A percentile compares a stretch with the other conserved stretches of the same genome.
These are phyloP conservation scores for Suillus decipiens DNA, from an alignment of 768 basidiomycete genomes.

Conservation along the genomic window DNA sequence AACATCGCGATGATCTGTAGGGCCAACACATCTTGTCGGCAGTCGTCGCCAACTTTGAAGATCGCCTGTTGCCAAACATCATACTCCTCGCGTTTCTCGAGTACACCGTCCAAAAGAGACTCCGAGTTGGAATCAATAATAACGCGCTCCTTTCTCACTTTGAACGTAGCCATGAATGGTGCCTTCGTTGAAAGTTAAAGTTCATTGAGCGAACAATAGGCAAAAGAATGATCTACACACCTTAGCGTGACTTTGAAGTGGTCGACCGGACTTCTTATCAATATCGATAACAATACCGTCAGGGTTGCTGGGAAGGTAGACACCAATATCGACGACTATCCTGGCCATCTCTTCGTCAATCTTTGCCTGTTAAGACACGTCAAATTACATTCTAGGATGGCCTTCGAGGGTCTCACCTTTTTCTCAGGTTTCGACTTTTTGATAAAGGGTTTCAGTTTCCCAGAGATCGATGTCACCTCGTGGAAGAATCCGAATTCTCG, in stretches of 20 bases:
- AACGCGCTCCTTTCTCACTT: constrained; percentile 85
- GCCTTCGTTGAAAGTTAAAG: constrained; percentile 72
- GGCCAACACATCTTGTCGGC: constrained; percentile 97
- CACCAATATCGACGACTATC: constrained; percentile 89
- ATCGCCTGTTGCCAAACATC: constrained; percentile 98
- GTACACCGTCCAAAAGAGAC: constrained; percentile 62
- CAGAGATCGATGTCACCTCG: constrained; percentile 96
- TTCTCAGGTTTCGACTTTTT: constrained; percentile 96
- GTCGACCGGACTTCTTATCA: constrained; percentile 94
- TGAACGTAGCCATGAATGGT: constrained; percentile 99
- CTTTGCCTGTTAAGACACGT: constrained; percentile 65
- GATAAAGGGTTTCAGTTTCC: constrained; percentile 95
- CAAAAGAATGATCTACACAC: constrained; percentile 39
- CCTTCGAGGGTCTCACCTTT: constrained; percentile 55
- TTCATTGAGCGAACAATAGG: neutral
- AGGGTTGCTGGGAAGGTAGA: constrained; percentile 96
- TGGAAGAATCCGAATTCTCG: constrained; percentile 95
- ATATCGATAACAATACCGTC: constrained; percentile 97
- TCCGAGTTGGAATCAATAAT: constrained; percentile 73
- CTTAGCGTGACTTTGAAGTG: constrained; percentile 97
- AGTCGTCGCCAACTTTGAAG: constrained; percentile 99
- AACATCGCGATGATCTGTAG: constrained; percentile 99
- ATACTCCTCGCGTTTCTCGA: constrained; percentile 62
- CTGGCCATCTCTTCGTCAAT: constrained; percentile 99
- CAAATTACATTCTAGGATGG: neutral